Conservation (phyloP, 208 protist species). For the Acanthamoeba triangularis region DNA sequence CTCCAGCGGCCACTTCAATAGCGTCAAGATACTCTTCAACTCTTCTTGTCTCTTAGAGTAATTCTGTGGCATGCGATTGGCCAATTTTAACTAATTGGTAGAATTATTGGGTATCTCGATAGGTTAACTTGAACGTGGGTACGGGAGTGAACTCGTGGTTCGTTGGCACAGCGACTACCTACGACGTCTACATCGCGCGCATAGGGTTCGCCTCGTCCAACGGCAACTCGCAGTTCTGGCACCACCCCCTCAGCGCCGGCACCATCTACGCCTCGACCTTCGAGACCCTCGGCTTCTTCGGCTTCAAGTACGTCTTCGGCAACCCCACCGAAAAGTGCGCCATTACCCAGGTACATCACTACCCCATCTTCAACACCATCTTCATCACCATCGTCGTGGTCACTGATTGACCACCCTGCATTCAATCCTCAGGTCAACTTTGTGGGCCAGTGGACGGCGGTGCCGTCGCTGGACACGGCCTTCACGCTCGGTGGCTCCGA, state of each 20-base stretch:
- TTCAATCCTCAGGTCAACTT: neutral
- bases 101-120: too few species aligned
- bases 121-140: neutral
- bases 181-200: neutral
- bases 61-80: too few species aligned
- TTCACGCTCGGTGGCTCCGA: neutral
- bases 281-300: neutral
- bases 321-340: conserved; percentile 11
- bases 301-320: conserved; percentile 16
- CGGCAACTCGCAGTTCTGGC: conserved; percentile 30
- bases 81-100: too few species aligned
- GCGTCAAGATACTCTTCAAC: neutral
- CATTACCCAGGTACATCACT: neutral
- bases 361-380: too few species aligned
- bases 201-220: neutral
- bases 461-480: neutral
- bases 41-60: neutral
- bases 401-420: too few species aligned
- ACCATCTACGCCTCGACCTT: conserved; percentile 5
- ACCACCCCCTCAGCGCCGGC: neutral
- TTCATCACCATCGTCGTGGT: too few species aligned
- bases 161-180: neutral
- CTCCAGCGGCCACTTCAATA: neutral
- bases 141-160: neutral
- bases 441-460: neutral